Base-by-base conservation (phyloP, 225 moss, liverwort and hornwort species). In the Pseudisothecium myosuroides region DNA sequence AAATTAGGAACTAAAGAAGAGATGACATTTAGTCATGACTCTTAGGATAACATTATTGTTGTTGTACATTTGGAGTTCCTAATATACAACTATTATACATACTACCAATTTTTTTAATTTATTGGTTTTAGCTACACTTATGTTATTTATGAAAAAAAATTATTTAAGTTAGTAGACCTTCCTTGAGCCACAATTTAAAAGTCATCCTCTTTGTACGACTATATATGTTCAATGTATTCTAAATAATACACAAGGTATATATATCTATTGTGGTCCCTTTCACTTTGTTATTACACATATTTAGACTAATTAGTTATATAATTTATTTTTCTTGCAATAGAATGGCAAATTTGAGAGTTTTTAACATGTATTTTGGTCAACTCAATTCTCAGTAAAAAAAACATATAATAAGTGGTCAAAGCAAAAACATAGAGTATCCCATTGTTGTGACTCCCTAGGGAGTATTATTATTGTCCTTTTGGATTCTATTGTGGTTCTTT, bases 81-180 rank as follows among this genome's bases (percentile, higher is more conserved):
- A 11, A 19, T 74, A 5, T 18, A 18, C 4, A 74, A 47, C 4
- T 74, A 11, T 31, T 2, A 3, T 31, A 74, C 19, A 47, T 2
- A 11, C 0, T 4, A 2, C 4, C 11, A 29, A 74, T 31, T 47
- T 47, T 21, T 0, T 31, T 11, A 7, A 16, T 47, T 74, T 11
- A 47, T 47, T 31, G 11, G 7, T 74, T 45, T 11, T 6, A 31
- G 15, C 4, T 47, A 11, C 7, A 74, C 0, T 31, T 47, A 18
- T 0, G 1, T 17, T 45, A 6, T 6, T 2, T 17, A 10, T 1
- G 4, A 47, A 0, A 29, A 47, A 19, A 47, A 31, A 74, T 47
- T 16, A 73, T 29, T 17, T 11, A 47, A 19, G 4, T 31, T 12
- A 50, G 3, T 2, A 50, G 12, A 12, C 0, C 5, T 12, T 76